These are phyloP conservation scores for Rhodotorula paludigena DNA, from an alignment of 768 basidiomycete species.

Conservation along the genomic window DNA sequence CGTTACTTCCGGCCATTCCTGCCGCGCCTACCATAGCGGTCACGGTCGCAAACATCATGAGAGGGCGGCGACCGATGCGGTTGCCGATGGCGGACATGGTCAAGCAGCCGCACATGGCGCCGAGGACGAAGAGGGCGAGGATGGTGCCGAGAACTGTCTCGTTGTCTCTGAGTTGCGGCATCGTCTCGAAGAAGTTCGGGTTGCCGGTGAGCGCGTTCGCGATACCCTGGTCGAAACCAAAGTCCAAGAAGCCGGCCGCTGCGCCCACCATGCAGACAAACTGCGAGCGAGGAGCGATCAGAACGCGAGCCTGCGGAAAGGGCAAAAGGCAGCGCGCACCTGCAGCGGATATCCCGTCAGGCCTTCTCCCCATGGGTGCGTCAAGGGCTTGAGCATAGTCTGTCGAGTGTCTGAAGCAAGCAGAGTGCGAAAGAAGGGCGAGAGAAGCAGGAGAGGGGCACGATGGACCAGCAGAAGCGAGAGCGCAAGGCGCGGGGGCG, in stretches of 20 bases:
- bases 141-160: constrained; percentile 20
- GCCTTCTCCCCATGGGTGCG: not conserved
- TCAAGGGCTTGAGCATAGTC: not conserved
- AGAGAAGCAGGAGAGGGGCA: not conserved
- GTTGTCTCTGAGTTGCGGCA: not conserved
- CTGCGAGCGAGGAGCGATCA: not conserved
- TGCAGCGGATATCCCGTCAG: constrained; percentile 8
- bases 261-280: constrained; percentile 11
- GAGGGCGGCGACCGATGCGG: constrained; percentile 20
- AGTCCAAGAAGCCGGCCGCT: constrained; percentile 8
- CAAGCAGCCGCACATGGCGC: constrained; percentile 31
- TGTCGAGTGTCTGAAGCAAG: not conserved
- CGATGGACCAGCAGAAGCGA: too few species aligned
- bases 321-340: constrained; percentile 1
- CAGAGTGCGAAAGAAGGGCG: not conserved
- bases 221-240: constrained; percentile 32
- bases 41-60: constrained; percentile 19
- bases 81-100: constrained; percentile 30
- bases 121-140: constrained; percentile 32
- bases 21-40: constrained; percentile 23
- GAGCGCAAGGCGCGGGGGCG: too few species aligned
- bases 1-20: constrained; percentile 26
- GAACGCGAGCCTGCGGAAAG: not conserved
- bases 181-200: constrained; percentile 9
- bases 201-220: constrained; percentile 28